phyloP scores from a whole-genome alignment of 192 early-diverging fungal genomes.

The Phlyctochytrium bullatum region DNA sequence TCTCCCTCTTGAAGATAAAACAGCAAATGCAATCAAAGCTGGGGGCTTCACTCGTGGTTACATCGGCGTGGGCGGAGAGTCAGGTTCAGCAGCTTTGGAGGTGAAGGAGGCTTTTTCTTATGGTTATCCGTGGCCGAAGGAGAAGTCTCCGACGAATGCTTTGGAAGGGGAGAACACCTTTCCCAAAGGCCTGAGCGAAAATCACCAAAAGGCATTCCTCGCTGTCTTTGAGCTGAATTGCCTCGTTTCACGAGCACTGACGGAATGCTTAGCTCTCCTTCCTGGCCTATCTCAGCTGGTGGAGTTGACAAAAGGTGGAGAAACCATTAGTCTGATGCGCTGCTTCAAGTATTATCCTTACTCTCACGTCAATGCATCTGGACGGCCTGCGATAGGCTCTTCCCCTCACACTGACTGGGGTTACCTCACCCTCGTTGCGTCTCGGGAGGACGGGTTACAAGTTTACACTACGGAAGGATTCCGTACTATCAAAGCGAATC shows the following conservation, averaged over 20 bases:
- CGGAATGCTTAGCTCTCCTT: constrained; percentile 40
- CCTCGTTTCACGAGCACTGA: constrained; percentile 36
- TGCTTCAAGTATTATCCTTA: constrained; percentile 55
- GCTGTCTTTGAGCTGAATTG: constrained; percentile 40
- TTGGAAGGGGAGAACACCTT: constrained; percentile 56
- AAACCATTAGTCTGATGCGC: constrained; percentile 56
- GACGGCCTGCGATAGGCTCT: constrained; percentile 39
- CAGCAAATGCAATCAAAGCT: constrained; percentile 30
- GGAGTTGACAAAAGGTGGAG: constrained; percentile 33
- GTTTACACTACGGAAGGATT: constrained; percentile 40
- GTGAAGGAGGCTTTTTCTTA: constrained; percentile 62
- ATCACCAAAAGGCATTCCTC: constrained; percentile 19
- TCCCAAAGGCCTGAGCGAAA: constrained; percentile 21
- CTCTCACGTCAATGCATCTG: constrained; percentile 10
- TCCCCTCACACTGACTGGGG: constrained; percentile 60
- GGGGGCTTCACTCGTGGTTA: constrained; percentile 49
- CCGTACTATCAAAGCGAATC: constrained; percentile 46
- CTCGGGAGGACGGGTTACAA: constrained; percentile 38
- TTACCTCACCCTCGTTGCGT: constrained; percentile 54
- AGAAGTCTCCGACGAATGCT: constrained; percentile 31
- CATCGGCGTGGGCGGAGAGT: constrained; percentile 41
- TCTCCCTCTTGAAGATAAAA: constrained; percentile 31
- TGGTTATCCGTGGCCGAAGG: constrained; percentile 41
- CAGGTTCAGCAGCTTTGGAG: constrained; percentile 53
- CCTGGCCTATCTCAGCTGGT: constrained; percentile 28